A percentile compares a stretch with the other conserved stretches of the same genome.
phyloP scores from a whole-genome alignment of 345 rosid species.

The Brassica rapa region DNA sequence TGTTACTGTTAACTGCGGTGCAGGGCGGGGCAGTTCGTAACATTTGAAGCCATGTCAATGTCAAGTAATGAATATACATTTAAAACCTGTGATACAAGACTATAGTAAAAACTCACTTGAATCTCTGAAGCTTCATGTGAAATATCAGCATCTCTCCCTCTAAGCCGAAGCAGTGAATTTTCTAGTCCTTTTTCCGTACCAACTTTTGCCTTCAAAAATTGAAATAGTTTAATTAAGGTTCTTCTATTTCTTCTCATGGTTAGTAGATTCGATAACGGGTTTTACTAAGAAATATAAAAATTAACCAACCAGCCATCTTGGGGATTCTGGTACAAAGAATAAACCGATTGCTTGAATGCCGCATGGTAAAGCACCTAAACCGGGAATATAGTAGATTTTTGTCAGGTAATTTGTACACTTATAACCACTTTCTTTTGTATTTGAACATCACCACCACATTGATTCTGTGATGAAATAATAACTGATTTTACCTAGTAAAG shows the following conservation, averaged over 20 bases:
- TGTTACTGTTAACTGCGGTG: too few relatives aligned
- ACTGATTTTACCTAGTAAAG: constrained; percentile 33
- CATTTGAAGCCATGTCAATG: not conserved
- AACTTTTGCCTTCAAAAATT: constrained; percentile 44
- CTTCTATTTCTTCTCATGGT: not conserved
- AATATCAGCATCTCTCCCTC: constrained; percentile 55
- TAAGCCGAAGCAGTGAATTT: constrained; percentile 47
- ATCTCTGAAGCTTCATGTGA: constrained; percentile 59
- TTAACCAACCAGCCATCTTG: constrained; percentile 55
- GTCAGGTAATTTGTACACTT: not conserved
- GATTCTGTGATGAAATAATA: not conserved
- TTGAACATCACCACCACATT: not conserved
- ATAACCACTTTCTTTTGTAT: not conserved
- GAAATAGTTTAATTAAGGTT: not conserved
- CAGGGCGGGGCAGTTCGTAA: too few relatives aligned
- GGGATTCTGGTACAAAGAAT: constrained; percentile 60
- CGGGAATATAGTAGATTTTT: not conserved
- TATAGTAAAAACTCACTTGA: constrained; percentile 37
- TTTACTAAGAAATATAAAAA: not conserved
- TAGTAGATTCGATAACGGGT: not conserved
- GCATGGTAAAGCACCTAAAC: constrained; percentile 46
- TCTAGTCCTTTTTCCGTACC: constrained; percentile 53
- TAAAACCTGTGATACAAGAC: not conserved
- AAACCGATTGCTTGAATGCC: constrained; percentile 45
- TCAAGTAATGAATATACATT: not conserved